Evolutionary conservation across 2,329 filamentous ascomycete species (phyloP), one percentile per base, ranked within the genome.

Genomic region (Hirsutella rhossiliensis): DNA sequence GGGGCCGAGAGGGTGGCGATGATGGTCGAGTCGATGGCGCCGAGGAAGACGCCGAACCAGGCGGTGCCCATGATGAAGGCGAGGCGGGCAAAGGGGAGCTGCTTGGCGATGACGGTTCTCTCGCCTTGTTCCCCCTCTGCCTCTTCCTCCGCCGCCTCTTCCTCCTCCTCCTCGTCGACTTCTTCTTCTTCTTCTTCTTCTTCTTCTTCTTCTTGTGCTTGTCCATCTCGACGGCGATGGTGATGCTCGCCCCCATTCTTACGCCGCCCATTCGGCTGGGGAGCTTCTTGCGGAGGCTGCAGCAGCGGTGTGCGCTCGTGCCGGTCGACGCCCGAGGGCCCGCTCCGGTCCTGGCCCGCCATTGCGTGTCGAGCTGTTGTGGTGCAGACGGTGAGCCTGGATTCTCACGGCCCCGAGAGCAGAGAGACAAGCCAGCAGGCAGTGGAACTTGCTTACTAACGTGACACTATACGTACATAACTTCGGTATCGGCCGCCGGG

Each of bases 1-100:
- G 88, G 86, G 0, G 78, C 84, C 0, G 85, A 82, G 1, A 95
- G 73, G 0, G 88, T 95, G 9, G 88, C 87, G 52, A 94, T 86
- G 50, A 95, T 82, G 40, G 86, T 92, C 1, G 76, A 77, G 63
- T 95, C 87, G 34, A 81, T 66, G 32, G 78, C 77, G 29, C 76
- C 78, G 1, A 82, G 62, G 55, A 82, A 80, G 17, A 81, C 78
- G 48, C 78, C 78, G 2, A 81, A 56, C 59, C 71, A 82, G 23
- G 72, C 64, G 2, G 71, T 69, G 46, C 67, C 68, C 38, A 82
- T 66, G 46, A 76, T 78, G 42, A 79, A 57, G 45, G 63, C 65
- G 11, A 81, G 64, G 45, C 67, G 69, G 12, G 64, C 53, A 2
- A 67, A 64, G 2, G 69, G 69, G 18, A 75, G 57, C 44, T 75